Conservation (phyloP, 2,329 filamentous ascomycete genomes). For the Botrytis pseudocinerea region DNA sequence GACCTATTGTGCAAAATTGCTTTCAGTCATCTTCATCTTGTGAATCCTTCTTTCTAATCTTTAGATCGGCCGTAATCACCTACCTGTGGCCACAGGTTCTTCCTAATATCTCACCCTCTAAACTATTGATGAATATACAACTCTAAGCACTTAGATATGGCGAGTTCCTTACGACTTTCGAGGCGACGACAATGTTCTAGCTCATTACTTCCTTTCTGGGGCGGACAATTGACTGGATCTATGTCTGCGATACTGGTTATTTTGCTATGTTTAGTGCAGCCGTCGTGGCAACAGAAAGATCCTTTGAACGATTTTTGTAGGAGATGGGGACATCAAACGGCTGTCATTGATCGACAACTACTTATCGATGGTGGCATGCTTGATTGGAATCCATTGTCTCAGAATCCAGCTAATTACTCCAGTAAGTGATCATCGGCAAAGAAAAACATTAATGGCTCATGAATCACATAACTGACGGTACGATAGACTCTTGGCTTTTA, state of each 20-base stretch:
- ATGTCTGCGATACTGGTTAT: slow-evolving; percentile 26
- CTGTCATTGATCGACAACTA: slow-evolving; percentile 58
- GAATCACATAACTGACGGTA: background rate
- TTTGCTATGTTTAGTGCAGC: slow-evolving; percentile 26
- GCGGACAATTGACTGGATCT: slow-evolving; percentile 9
- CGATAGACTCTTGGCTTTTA: slow-evolving; percentile 53
- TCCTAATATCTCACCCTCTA: slow-evolving; percentile 8
- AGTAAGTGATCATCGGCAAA: slow-evolving; percentile 47
- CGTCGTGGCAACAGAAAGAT: slow-evolving; percentile 47
- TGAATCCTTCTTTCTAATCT: slow-evolving; percentile 18
- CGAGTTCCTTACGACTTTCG: slow-evolving; percentile 7
- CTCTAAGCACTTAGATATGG: slow-evolving; percentile 18
- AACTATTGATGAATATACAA: slow-evolving; percentile 1
- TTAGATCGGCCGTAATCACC: slow-evolving; percentile 10
- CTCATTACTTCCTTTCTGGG: background rate
- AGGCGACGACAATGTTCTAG: slow-evolving; percentile 7
- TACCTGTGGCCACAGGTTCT: slow-evolving; percentile 6
- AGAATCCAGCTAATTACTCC: slow-evolving; percentile 53
- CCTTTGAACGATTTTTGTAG: slow-evolving; percentile 56
- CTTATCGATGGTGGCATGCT: slow-evolving; percentile 64
- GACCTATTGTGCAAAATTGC: slow-evolving; percentile 8
- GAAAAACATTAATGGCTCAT: background rate
- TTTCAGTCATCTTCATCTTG: slow-evolving; percentile 18
- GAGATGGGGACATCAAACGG: slow-evolving; percentile 59
- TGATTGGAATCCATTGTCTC: slow-evolving; percentile 53